Conservation (phyloP, 176 grass and related monocot species). For the Avena eriantha region DNA sequence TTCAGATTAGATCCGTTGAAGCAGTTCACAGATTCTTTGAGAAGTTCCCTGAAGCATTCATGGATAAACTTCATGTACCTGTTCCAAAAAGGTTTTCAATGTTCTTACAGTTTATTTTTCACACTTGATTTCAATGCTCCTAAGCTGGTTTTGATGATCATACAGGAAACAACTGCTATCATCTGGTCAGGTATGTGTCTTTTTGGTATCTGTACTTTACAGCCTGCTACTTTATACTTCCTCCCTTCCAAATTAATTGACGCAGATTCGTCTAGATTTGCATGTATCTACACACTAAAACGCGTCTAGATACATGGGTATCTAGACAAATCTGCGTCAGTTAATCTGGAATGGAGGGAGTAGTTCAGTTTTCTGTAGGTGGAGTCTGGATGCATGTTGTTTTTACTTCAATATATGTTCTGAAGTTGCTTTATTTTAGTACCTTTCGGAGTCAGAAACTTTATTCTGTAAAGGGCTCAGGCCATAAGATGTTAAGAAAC, state of each 20-base stretch:
- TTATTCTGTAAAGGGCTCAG: background rate
- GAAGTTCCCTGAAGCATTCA: slow-evolving; percentile 92
- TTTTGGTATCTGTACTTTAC: background rate
- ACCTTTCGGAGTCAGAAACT: background rate
- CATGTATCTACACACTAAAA: no score
- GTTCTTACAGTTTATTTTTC: slow-evolving; percentile 38
- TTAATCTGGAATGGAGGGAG: no score
- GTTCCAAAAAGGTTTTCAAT: slow-evolving; percentile 71
- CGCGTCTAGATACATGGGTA: no score
- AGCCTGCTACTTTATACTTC: background rate
- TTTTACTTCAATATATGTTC: slow-evolving; percentile 17
- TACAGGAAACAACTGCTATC: slow-evolving; percentile 75
- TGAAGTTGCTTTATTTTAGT: slow-evolving; percentile 11
- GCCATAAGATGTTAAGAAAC: background rate
- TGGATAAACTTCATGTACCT: slow-evolving; percentile 74
- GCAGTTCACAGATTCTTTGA: slow-evolving; percentile 84
- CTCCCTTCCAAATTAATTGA: no score
- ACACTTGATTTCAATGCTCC: slow-evolving; percentile 34
- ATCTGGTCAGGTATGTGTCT: slow-evolving; percentile 61
- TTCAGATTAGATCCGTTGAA: slow-evolving; percentile 87
- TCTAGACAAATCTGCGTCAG: no score
- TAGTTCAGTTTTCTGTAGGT: slow-evolving; percentile 1
- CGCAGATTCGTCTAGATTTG: no score
- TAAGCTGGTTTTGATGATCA: slow-evolving; percentile 46
- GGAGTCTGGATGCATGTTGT: background rate